Percentiles rank a stretch among this genome's conserved stretches.
Conservation (phyloP, 352 stramenopile species). For the Pythium volutum region DNA sequence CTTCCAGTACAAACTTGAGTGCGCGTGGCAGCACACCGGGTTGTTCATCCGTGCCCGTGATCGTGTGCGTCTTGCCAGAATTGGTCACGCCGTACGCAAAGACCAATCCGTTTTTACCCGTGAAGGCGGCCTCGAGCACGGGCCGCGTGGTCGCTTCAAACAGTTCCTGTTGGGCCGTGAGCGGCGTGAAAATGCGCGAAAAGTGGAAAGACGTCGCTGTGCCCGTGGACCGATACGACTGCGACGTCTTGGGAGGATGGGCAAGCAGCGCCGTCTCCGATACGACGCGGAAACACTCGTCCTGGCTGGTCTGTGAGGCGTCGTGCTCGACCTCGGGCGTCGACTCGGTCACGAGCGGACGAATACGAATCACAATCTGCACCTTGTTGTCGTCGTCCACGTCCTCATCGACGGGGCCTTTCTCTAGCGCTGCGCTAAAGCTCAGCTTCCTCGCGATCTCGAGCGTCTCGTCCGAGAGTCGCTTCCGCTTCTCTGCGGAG, state of each 20-base stretch:
- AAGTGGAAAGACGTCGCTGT: slow-evolving; percentile 80
- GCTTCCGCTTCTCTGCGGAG: background rate
- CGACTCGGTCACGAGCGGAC: slow-evolving; percentile 27
- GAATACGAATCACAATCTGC: slow-evolving; percentile 72
- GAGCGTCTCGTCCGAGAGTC: slow-evolving; percentile 21
- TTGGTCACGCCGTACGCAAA: slow-evolving; percentile 99
- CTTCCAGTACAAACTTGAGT: slow-evolving; percentile 63
- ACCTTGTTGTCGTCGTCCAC: slow-evolving; percentile 29
- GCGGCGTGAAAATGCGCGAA: slow-evolving; percentile 74
- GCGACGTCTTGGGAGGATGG: slow-evolving; percentile 69
- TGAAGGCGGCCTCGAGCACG: slow-evolving; percentile 89
- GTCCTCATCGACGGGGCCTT: slow-evolving; percentile 19
- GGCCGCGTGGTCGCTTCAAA: slow-evolving; percentile 90
- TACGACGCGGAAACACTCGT: slow-evolving; percentile 65
- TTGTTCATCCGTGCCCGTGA: slow-evolving; percentile 85
- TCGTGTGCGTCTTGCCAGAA: slow-evolving; percentile 98
- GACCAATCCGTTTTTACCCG: slow-evolving; percentile 87
- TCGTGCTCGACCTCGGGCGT: slow-evolving; percentile 1
- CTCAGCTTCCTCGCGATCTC: slow-evolving; percentile 63
- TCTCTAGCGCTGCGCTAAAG: slow-evolving; percentile 48
- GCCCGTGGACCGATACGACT: slow-evolving; percentile 71
- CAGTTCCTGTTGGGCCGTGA: slow-evolving; percentile 86
- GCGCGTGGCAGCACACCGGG: slow-evolving; percentile 85
- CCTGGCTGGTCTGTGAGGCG: background rate
- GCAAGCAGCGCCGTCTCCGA: slow-evolving; percentile 61